These are phyloP conservation scores for Dictyostelium purpureum DNA, from an alignment of 78 protist species.

Conservation along the genomic window DNA sequence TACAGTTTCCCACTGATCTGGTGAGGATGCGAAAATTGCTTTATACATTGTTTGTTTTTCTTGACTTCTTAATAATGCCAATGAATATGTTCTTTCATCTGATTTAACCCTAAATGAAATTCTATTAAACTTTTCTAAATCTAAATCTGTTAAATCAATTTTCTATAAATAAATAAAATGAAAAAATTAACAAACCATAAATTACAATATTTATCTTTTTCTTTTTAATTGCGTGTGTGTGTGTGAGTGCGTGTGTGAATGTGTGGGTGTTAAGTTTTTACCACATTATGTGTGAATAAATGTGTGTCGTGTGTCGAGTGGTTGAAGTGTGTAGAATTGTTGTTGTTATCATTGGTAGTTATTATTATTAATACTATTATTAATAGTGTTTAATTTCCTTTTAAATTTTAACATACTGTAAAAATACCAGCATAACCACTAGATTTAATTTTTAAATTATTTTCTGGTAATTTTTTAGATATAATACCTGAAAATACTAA, in stretches of 20 bases:
- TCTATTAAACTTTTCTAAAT: background rate
- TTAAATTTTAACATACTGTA: background rate
- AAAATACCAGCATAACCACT: conserved; percentile 51
- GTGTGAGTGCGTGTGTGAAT: background rate
- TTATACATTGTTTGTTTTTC: conserved; percentile 44
- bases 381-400: background rate
- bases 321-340: too few relatives aligned
- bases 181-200: too few relatives aligned
- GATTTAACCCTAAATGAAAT: background rate
- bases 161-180: background rate
- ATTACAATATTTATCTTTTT: too few relatives aligned
- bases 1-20: conserved; percentile 49
- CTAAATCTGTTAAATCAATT: conserved; percentile 1
- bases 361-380: background rate
- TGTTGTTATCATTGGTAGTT: background rate
- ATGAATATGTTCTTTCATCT: conserved; percentile 33
- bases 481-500: conserved; percentile 32
- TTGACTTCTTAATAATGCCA: conserved; percentile 30
- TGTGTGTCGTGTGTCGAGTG: background rate
- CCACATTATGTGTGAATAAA: background rate
- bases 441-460: conserved; percentile 2
- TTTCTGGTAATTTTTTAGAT: conserved; percentile 41
- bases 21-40: conserved; percentile 29
- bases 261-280: too few relatives aligned
- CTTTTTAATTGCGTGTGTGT: too few relatives aligned